Evolutionary conservation across 768 basidiomycete genomes (phyloP).

Genomic region (Boletus huronensis): DNA sequence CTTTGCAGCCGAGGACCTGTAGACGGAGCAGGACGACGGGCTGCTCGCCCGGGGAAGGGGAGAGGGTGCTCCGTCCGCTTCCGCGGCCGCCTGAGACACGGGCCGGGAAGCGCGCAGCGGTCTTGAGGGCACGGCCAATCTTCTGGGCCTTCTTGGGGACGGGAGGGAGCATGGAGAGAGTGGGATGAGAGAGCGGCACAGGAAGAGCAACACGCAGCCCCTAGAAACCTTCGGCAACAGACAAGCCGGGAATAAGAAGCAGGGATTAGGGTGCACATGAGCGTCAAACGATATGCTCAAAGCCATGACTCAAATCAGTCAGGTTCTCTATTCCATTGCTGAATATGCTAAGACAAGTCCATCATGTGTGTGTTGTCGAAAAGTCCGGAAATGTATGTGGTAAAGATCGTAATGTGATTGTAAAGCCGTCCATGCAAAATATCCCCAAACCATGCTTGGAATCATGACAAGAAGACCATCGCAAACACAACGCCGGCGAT

Average conservation of each 20-base stretch:
- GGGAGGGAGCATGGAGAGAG: slow-evolving; percentile 27
- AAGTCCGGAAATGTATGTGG: background rate
- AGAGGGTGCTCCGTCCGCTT: slow-evolving; percentile 34
- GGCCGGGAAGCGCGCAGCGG: slow-evolving; percentile 52
- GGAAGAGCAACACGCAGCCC: slow-evolving; percentile 11
- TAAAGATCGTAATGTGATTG: background rate
- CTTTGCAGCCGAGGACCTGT: slow-evolving; percentile 62
- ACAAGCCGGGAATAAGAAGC: background rate
- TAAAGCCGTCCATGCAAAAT: background rate
- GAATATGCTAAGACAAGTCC: background rate
- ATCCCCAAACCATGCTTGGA: background rate
- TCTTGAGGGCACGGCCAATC: slow-evolving; percentile 58
- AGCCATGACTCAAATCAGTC: background rate
- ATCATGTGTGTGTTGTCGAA: background rate
- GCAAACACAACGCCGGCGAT: slow-evolving; percentile 33
- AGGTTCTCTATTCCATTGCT: background rate
- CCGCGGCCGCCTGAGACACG: slow-evolving; percentile 43
- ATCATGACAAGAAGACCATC: slow-evolving; percentile 34
- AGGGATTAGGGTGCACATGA: background rate
- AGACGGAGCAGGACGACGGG: slow-evolving; percentile 66
- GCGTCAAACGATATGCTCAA: too few relatives aligned
- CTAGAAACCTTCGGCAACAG: slow-evolving; percentile 3
- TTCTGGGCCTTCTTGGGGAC: slow-evolving; percentile 45
- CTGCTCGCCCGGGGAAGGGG: slow-evolving; percentile 55
- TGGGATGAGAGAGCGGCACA: slow-evolving; percentile 4